Base-by-base conservation (phyloP, 2,329 filamentous ascomycete species). In the Verruconis gallopava region DNA sequence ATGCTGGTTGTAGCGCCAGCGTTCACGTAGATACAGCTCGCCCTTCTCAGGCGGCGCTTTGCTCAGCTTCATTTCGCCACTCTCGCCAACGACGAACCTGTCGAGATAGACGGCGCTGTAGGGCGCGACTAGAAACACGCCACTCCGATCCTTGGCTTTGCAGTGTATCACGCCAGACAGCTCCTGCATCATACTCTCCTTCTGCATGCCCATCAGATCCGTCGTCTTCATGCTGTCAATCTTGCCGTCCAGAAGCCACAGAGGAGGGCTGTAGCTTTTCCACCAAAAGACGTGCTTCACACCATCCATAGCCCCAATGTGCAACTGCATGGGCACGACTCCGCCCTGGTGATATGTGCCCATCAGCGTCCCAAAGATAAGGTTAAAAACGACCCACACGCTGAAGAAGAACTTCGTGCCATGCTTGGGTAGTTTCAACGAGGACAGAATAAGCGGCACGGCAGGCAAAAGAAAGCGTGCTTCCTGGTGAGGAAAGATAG, bases 231-330 rank as follows among this genome's bases (percentile, higher is more conserved):
- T 61, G 6, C 81, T 69, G 49, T 78, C 72, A 49, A 82, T 85
- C 58, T 81, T 82, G 42, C 80, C 79, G 49, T 85, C 80, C 4
- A 88, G 66, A 15, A 89, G 69, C 81, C 83, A 89, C 25, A 81
- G 79, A 0, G 83, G 83, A 14, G 83, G 83, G 55, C 78, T 82
- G 55, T 88, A 88, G 1, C 83, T 88, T 58, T 86, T 88, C 83
- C 83, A 89, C 83, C 83, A 89, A 39, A 83, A 68, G 3, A 79
- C 79, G 22, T 79, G 70, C 2, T 76, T 77, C 5, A 81, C 50
- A 15, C 57, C 78, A 3, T 74, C 69, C 49, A 82, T 77, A 42
- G 73, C 73, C 53, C 77, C 81, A 53, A 89, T 68, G 55, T 84
- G 84, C 1, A 81, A 75, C 53, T 89, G 83, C 4, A 75, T 77